Evolutionary conservation across 2,329 filamentous ascomycete genomes (phyloP), one percentile per base, ranked within the genome.

Genomic region (Penicillium sp.): DNA sequence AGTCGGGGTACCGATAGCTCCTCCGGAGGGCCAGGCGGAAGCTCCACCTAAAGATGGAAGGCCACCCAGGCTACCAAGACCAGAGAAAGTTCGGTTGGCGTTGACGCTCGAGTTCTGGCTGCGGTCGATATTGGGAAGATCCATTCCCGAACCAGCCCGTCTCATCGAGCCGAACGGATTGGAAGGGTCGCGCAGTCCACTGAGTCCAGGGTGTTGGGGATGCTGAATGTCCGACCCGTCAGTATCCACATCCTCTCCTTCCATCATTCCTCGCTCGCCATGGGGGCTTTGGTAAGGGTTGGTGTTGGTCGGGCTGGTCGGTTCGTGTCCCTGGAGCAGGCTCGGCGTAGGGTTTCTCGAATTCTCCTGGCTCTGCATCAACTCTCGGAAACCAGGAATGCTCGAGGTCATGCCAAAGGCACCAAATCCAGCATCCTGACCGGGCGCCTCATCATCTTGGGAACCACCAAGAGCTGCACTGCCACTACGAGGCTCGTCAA

Each of bases 221-320:
- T 80, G 78, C 52, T 81, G 79, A 50, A 81, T 80, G 59, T 83
- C 81, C 48, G 82, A 79, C 26, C 82, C 83, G 48, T 82, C 80
- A 6, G 79, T 77, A 45, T 89, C 84, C 46, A 82, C 81, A 61
- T 84, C 83, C 58, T 86, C 83, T 19, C 84, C 84, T 48, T 90
- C 87, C 5, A 79, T 80, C 5, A 79, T 80, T 24, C 55, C 54
- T 45, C 87, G 87, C 26, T 92, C 89, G 37, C 88, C 90, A 8
- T 90, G 86, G 2, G 95, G 95, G 72, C 93, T 98, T 62, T 93
- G 90, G 71, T 95, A 99, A 1, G 95, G 95, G 70, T 99, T 99
- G 3, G 95, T 98, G 68, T 96, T 91, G 0, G 93, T 95, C 11
- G 95, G 95, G 71, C 93, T 98, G 69, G 91, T 85, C 0, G 90